phyloP scores from a whole-genome alignment of 1,284 basidiomycete species.

The Nidula niveotomentosa region DNA sequence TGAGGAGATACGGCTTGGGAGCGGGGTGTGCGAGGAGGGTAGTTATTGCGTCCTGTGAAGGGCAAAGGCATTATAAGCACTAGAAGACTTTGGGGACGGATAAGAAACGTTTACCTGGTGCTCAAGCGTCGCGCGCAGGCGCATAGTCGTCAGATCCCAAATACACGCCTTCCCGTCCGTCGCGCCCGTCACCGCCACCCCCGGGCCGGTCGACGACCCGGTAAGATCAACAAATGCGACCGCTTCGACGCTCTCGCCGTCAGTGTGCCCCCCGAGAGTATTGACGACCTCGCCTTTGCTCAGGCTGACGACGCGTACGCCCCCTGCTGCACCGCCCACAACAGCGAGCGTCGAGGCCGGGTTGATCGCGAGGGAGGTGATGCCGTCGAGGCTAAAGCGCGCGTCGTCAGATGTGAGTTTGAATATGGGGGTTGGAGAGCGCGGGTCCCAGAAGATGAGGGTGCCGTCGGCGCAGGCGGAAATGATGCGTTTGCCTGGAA shows the following conservation, averaged over 20 bases:
- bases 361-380: constrained; percentile 88
- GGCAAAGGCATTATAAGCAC: constrained; percentile 12
- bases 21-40: constrained; percentile 73
- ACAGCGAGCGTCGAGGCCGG: constrained; percentile 85
- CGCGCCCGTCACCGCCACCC: constrained; percentile 83
- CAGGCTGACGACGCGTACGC: constrained; percentile 83
- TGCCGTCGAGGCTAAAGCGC: constrained; percentile 77
- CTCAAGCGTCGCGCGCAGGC: constrained; percentile 75
- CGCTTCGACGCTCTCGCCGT: constrained; percentile 90
- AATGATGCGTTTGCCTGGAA: constrained; percentile 84
- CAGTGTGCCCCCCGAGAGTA: constrained; percentile 80
- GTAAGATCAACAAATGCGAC: constrained; percentile 84
- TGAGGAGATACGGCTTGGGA: constrained; percentile 73
- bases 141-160: constrained; percentile 90
- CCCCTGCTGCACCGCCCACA: constrained; percentile 84
- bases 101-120: constrained; percentile 61
- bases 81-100: neutral
- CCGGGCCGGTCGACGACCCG: constrained; percentile 53
- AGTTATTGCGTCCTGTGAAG: constrained; percentile 81
- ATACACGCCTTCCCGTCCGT: constrained; percentile 95
- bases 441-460: constrained; percentile 93
- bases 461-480: constrained; percentile 86
- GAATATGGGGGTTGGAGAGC: constrained; percentile 74
- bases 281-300: constrained; percentile 85
- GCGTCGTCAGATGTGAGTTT: constrained; percentile 76